These are phyloP conservation scores for Corchorus olitorius DNA, from an alignment of 345 rosid genomes.

Conservation along the genomic window DNA sequence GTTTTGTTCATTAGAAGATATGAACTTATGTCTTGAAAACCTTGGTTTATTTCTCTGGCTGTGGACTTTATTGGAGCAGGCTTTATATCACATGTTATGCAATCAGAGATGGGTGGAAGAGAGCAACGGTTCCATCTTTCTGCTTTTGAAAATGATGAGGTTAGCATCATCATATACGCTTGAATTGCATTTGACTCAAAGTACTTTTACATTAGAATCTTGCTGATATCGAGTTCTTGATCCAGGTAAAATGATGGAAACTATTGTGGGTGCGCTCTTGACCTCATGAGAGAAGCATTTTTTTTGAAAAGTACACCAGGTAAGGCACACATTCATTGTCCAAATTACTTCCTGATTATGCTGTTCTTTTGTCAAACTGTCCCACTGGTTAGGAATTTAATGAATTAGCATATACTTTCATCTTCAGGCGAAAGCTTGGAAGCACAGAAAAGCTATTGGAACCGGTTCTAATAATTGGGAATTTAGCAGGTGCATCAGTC, in stretches of 20 bases:
- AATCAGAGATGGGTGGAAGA: slow-evolving; percentile 36
- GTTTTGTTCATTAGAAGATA: slow-evolving; percentile 80
- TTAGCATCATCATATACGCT: slow-evolving; percentile 29
- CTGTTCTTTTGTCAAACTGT: background rate
- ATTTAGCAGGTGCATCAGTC: slow-evolving; percentile 13
- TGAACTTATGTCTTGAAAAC: slow-evolving; percentile 84
- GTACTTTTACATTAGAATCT: slow-evolving; percentile 2
- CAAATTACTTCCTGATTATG: background rate
- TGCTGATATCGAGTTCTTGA: slow-evolving; percentile 22
- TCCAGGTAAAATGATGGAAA: slow-evolving; percentile 81
- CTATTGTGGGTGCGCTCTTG: slow-evolving; percentile 87
- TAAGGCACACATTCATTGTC: slow-evolving; percentile 23
- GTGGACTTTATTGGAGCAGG: slow-evolving; percentile 64
- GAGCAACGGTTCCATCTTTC: slow-evolving; percentile 50
- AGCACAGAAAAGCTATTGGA: slow-evolving; percentile 60
- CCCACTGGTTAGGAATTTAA: background rate
- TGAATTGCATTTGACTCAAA: background rate
- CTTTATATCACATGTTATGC: slow-evolving; percentile 46
- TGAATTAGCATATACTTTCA: background rate
- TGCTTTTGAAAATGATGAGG: slow-evolving; percentile 72
- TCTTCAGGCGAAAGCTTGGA: slow-evolving; percentile 76
- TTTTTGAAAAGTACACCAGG: slow-evolving; percentile 88
- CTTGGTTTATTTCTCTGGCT: slow-evolving; percentile 84
- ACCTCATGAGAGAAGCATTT: slow-evolving; percentile 96
- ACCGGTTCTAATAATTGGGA: slow-evolving; percentile 27